Base-by-base conservation (phyloP, 1,139 yeast species). In the Saccharomyces hybrid region DNA sequence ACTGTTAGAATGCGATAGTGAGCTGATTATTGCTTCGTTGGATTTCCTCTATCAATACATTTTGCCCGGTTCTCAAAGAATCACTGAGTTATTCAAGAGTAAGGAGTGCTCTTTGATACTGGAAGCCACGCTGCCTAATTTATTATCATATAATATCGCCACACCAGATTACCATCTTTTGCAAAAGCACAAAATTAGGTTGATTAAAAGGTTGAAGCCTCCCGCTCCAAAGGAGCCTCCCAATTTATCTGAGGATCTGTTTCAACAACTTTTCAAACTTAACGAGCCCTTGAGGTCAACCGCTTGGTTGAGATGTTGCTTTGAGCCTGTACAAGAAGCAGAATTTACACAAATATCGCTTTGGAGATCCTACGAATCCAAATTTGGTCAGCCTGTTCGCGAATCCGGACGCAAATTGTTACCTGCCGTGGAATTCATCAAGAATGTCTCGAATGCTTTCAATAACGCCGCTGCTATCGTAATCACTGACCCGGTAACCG, bases 381-480 rank as follows among this genome's bases (percentile, higher is more conserved):
- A 87, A 67, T 93, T 93, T 64, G 82, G 82, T 53, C 74, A 73
- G 46, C 76, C 76, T 53, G 76, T 76, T 13, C 72, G 76, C 20
- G 78, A 75, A 49, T 56, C 67, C 5, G 73, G 71, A 34, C 82
- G 82, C 59, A 81, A 83, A 56, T 75, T 93, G 51, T 77, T 93
- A 49, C 96, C 97, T 0, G 99, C 99, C 0, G 98, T 95, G 20
- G 98, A 93, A 62, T 93, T 93, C 67, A 93, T 93, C 67, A 90
- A 91, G 66, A 93, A 93, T 67, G 98, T 93, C 13, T 85, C 93
- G 27, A 82, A 83, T 56, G 96, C 97, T 0, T 91, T 91, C 69
- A 85, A 89, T n/a, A 82, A 84, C 62, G 89, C 96, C 1, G 88
- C 89, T 55, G 97, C 99, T 0, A 90, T 90, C 91, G 98, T 93